Evolutionary conservation across 345 rosid genomes (phyloP), one percentile per base, ranked within the genome.

Genomic region (Salix arbutifolia): DNA sequence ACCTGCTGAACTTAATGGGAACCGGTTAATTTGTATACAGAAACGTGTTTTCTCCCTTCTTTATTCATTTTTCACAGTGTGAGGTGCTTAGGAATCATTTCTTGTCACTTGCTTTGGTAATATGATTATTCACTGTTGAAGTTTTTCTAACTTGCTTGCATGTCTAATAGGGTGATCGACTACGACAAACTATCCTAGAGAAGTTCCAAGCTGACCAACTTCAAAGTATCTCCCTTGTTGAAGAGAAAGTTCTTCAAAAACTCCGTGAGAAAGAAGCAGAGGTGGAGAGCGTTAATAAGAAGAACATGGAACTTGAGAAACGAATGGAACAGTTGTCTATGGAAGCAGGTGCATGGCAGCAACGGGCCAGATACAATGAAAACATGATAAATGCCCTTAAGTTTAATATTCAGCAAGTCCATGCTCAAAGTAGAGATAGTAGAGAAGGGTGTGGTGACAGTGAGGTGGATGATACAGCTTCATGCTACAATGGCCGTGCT

Each of bases 371-470:
- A 81, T 87, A 85, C 81, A 89, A 87, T 64, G 97, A 94, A 78
- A 87, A 87, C 82, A 83, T 90, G 91, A 87, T 92, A 65, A 78
- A 83, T 56, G 84, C 90, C 69, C 91, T 92, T 44, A 88, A 90
- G 84, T 79, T 76, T 68, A 89, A 92, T 80, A 97, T 94, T 30
- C 91, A 92, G 69, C 91, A 89, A 67, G 90, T 85, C 67, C 84
- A 89, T 69, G 88, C 89, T 75, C 86, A 88, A 75, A 88, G 90
- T 37, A 86, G 87, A 83, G 93, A 90, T 13, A 88, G 88, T 70
- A 89, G 87, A 71, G 97, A 94, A 83, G 98, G 94, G 52, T 91
- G 96, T 30, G 98, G 98, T 69, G 97, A 92, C 74, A 94, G 98
- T 48, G 96, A 91, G 89, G 91, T 92, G 58, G 92, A 92, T 69